Percentiles rank a stretch among this genome's conserved stretches.
Evolutionary conservation across 1,284 basidiomycete species (phyloP).

Genomic region (Schizophyllum amplum): DNA sequence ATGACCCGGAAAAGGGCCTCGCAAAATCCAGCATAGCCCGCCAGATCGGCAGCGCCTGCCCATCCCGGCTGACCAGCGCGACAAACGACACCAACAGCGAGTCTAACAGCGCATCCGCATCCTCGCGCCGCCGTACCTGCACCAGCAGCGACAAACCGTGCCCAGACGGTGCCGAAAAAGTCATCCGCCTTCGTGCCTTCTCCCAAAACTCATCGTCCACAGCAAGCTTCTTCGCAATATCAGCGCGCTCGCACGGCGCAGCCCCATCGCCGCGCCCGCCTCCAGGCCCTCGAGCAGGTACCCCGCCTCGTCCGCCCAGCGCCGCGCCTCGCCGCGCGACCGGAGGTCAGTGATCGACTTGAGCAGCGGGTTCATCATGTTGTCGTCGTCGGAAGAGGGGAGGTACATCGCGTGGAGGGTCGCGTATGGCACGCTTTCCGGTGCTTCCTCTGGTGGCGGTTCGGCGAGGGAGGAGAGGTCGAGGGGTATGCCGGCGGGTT

Average conservation of each 20-base stretch:
- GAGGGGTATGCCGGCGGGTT: conserved; percentile 18
- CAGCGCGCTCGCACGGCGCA: conserved; percentile 69
- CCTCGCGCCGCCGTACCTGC: background rate
- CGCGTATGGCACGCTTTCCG: conserved; percentile 17
- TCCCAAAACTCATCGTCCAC: conserved; percentile 62
- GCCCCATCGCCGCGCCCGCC: conserved; percentile 35
- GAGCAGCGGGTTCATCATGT: conserved; percentile 57
- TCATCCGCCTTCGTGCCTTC: conserved; percentile 63
- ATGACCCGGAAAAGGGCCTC: background rate
- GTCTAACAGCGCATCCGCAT: background rate
- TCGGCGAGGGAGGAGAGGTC: conserved; percentile 16
- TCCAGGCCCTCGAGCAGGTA: conserved; percentile 75
- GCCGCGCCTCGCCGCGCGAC: conserved; percentile 68
- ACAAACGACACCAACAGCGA: background rate
- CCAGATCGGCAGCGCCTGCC: background rate
- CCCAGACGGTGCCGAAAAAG: conserved; percentile 40
- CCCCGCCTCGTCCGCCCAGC: conserved; percentile 73
- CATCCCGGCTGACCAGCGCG: background rate
- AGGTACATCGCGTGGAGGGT: background rate
- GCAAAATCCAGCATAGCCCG: background rate
- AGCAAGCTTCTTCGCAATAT: conserved; percentile 61
- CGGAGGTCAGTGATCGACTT: conserved; percentile 74
- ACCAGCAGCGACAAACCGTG: conserved; percentile 32
- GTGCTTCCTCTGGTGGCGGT: conserved; percentile 17
- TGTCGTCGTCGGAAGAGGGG: background rate